Evolutionary conservation across 2,329 filamentous ascomycete species (phyloP).

Genomic region (Cephalotrichum gorgonifer): DNA sequence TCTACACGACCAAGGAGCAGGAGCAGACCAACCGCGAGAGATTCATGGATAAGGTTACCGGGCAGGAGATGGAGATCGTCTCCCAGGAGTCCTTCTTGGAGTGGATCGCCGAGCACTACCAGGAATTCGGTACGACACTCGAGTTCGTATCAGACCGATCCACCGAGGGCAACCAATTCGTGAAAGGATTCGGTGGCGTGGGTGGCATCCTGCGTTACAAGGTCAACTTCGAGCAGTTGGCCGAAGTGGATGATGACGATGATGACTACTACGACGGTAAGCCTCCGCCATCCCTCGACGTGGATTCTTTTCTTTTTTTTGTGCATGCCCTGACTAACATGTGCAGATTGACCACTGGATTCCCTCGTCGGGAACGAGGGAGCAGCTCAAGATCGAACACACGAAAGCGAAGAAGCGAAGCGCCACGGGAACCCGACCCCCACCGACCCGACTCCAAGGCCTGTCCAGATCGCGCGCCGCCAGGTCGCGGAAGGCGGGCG

Average conservation of each 20-base stretch:
- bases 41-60: slow-evolving; percentile 93
- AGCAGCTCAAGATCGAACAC: slow-evolving; percentile 52
- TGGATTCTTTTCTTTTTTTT: too few species aligned
- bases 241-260: slow-evolving; percentile 80
- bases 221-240: slow-evolving; percentile 99
- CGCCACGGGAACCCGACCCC: slow-evolving; percentile 24
- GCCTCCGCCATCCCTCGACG: slow-evolving; percentile 7
- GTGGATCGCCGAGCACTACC: slow-evolving; percentile 98
- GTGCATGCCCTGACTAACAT: too few species aligned
- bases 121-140: slow-evolving; percentile 88
- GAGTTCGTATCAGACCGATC: slow-evolving; percentile 98
- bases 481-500: neutral
- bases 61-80: slow-evolving; percentile 92
- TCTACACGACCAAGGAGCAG: slow-evolving; percentile 76
- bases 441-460: slow-evolving; percentile 25
- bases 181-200: slow-evolving; percentile 98
- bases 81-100: slow-evolving; percentile 91
- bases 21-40: slow-evolving; percentile 60
- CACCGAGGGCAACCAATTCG: slow-evolving; percentile 98
- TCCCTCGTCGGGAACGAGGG: slow-evolving; percentile 84
- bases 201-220: slow-evolving; percentile 97
- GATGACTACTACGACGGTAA: slow-evolving; percentile 81
- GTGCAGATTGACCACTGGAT: slow-evolving; percentile 76
- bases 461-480: slow-evolving; percentile 24
- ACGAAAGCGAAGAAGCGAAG: slow-evolving; percentile 20